Base-by-base conservation (phyloP, 2,329 filamentous ascomycete genomes). In the Bisporella sp. region DNA sequence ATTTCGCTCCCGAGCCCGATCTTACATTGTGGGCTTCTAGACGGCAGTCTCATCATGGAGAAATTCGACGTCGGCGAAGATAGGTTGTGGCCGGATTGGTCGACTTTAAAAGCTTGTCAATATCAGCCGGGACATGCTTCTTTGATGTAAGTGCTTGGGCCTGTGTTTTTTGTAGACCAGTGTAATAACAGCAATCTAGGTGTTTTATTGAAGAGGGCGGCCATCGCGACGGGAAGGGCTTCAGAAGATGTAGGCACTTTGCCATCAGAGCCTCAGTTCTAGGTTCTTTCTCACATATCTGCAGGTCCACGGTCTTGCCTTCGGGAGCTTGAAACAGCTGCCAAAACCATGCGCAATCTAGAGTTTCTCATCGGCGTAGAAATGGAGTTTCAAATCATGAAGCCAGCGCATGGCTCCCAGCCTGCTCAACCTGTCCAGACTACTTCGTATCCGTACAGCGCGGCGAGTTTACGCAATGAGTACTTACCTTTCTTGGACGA, bases 361-460 rank as follows among this genome's bases (percentile, higher is more conserved):
- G 67, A 72, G 1, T 79, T 90, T 43, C 71, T 82, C 0, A 67
- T 89, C 21, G 89, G 89, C 0, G 91, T 92, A 57, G 89, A 95
- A 66, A 79, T 93, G 40, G 88, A 93, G 65, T 80, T 92, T 11
- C 74, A 86, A 3, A 81, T 93, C 53, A 70, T 90, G 54, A 73
- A 12, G 61, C 29, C 42, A 4, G 41, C 30, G 11, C 40, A 62
- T 4, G 61, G 66, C 4, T 21, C 40, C 5, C 30, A 45, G 11
- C 33, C 49, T 12, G 9, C 13, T 55, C 57, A 64, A 2, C 65
- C 66, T 5, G 68, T 72, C 55, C 58, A 54, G 44, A 60, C 62
- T 31, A 72, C 70, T 40, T 65, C 68, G 9, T 60, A 66, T 1
- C 73, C 84, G 1, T 64, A 75, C 9, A 77, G 75, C 6, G 73